Base-by-base conservation (phyloP, 202 grass and related monocot species). In the Elaeis oleifera region DNA sequence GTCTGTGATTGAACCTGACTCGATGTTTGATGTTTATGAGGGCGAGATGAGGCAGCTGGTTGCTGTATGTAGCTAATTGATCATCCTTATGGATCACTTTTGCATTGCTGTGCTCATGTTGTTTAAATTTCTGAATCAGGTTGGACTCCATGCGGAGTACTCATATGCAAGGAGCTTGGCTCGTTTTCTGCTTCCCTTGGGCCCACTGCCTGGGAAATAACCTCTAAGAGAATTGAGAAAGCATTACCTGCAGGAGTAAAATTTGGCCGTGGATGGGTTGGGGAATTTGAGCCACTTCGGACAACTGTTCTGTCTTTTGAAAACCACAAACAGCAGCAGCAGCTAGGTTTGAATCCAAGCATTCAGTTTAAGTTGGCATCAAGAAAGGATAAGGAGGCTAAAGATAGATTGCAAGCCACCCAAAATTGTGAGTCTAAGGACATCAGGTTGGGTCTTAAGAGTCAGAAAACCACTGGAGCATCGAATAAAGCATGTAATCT, bases 241-340 rank as follows among this genome's bases (percentile, higher is more conserved):
- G 84, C 74, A 32, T 78, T 99, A 70, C 95, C 95, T 60, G 44
- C 73, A 78, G 89, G 83, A 52, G 74, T 84, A 48, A 94, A 80
- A 64, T 99, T 90, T 71, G 95, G 89, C 11, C 85, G 74, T 87
- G 95, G 95, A 65, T 99, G 95, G 95, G 80, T 99, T 53, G 78
- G 70, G 60, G 95, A 99, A 71, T 94, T 82, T 71, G 89, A 99
- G 60, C 78, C 95, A 51, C 78, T 68, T 8, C 71, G 63, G 57
- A 79, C 82, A 11, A 23, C 83, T 74, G 61, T 99, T 70, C 59
- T 99, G 49, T 70, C 74, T 64, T 27, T 89, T 44, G 70, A 87
- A 60, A 65, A 79, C 54, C 78, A 78, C 19, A 63, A 72, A 29
- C 77, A 32, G 69, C 53, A 60, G 69, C 53, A 60, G 50, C 58